phyloP scores from a whole-genome alignment of 345 rosid species.

The Murraya koenigii region DNA sequence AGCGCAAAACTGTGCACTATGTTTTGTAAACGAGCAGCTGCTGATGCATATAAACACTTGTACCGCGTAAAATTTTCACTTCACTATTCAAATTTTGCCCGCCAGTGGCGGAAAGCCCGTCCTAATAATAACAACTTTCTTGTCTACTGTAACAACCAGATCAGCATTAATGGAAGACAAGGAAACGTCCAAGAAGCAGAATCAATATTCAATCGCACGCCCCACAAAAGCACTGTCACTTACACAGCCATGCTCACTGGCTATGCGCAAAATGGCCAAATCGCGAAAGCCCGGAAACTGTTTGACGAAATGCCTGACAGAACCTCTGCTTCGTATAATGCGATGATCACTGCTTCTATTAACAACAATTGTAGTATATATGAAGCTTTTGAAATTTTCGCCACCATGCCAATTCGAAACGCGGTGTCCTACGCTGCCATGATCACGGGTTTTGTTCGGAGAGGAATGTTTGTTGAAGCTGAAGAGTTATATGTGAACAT shows the following conservation, averaged over 20 bases:
- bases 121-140: conserved; percentile 24
- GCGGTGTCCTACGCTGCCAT: conserved; percentile 64
- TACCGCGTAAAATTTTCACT: not conserved
- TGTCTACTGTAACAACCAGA: conserved; percentile 60
- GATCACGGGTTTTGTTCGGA: conserved; percentile 66
- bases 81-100: not conserved
- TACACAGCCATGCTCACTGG: conserved; percentile 85
- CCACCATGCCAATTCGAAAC: conserved; percentile 42
- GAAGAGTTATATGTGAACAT: conserved; percentile 38
- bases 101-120: not conserved
- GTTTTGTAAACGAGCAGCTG: conserved; percentile 6
- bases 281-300: conserved; percentile 49
- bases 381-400: conserved; percentile 45
- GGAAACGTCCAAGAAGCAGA: conserved; percentile 58
- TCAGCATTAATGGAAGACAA: conserved; percentile 54
- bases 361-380: conserved; percentile 41
- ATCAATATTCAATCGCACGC: conserved; percentile 54
- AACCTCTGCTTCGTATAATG: conserved; percentile 58
- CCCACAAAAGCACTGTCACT: conserved; percentile 51
- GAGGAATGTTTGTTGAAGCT: conserved; percentile 56
- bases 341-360: conserved; percentile 71
- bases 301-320: conserved; percentile 73
- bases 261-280: conserved; percentile 50
- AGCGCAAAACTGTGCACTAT: not conserved
- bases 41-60: not conserved